These are phyloP conservation scores for Gomphus sp. DNA, from an alignment of 1,284 basidiomycete species.

Conservation along the genomic window DNA sequence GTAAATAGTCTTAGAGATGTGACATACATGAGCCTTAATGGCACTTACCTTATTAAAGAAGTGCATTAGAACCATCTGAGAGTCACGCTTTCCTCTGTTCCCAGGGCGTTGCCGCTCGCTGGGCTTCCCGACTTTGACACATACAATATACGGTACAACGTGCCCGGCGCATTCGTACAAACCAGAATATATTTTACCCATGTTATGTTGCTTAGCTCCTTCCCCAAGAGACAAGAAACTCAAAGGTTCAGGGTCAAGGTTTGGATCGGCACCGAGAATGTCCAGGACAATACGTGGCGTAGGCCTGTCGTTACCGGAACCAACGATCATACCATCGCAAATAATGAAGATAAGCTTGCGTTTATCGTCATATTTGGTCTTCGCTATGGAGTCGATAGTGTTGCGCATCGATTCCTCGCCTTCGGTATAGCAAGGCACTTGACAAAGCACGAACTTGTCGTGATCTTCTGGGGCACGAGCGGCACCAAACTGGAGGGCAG, in stretches of 20 bases:
- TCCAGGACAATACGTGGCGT: conserved; percentile 93
- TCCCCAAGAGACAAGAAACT: conserved; percentile 92
- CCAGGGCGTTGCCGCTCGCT: conserved; percentile 89
- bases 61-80: conserved; percentile 93
- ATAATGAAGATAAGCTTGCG: conserved; percentile 91
- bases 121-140: conserved; percentile 97
- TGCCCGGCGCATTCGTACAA: conserved; percentile 92
- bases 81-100: conserved; percentile 95
- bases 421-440: conserved; percentile 97
- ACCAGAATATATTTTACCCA: conserved; percentile 97
- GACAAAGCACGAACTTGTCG: conserved; percentile 98
- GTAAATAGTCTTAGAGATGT: conserved; percentile 7
- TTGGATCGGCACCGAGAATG: conserved; percentile 90
- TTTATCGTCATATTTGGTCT: conserved; percentile 97
- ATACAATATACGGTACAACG: conserved; percentile 91
- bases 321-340: conserved; percentile 98
- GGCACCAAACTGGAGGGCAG: conserved; percentile 82
- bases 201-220: conserved; percentile 94
- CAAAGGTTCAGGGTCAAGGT: conserved; percentile 89
- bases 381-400: conserved; percentile 92
- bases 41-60: conserved; percentile 87
- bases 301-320: conserved; percentile 87
- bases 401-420: conserved; percentile 80
- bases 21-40: neutral
- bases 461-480: conserved; percentile 88